These are phyloP conservation scores for Candida multigemmis DNA, from an alignment of 805 yeast genomes.

Conservation along the genomic window DNA sequence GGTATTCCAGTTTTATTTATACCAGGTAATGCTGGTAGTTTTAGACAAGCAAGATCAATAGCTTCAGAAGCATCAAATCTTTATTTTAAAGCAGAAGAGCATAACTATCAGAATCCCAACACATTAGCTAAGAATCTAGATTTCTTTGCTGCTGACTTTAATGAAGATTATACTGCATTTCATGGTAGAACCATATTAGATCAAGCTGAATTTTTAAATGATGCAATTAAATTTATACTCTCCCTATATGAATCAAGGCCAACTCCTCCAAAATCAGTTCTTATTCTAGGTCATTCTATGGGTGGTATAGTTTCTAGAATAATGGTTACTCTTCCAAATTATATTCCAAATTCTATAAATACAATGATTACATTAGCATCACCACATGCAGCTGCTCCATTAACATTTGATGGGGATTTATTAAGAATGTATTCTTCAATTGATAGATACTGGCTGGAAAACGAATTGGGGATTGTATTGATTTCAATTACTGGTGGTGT, in stretches of 20 bases:
- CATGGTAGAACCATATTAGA: conserved; percentile 91
- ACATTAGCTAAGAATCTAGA: conserved; percentile 47
- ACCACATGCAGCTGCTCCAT: conserved; percentile 89
- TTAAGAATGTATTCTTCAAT: conserved; percentile 63
- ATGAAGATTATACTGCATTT: conserved; percentile 92
- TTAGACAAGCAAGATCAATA: conserved; percentile 81
- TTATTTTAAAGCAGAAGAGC: conserved; percentile 29
- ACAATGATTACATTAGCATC: conserved; percentile 81
- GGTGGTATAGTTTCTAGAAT: conserved; percentile 93
- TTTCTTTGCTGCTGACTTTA: conserved; percentile 87
- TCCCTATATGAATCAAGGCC: conserved; percentile 45
- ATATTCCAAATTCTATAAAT: conserved; percentile 61
- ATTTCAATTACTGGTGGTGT: conserved; percentile 88
- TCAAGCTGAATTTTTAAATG: conserved; percentile 89
- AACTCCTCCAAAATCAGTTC: conserved; percentile 56
- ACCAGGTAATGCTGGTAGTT: conserved; percentile 97
- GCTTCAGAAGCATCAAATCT: conserved; percentile 70
- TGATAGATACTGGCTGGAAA: conserved; percentile 74
- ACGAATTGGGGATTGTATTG: conserved; percentile 28
- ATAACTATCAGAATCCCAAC: conserved; percentile 15
- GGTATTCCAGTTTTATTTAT: conserved; percentile 90
- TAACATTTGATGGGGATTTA: conserved; percentile 87
- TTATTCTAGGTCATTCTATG: conserved; percentile 89
- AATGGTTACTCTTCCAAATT: conserved; percentile 73
- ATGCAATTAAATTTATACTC: conserved; percentile 72